These are phyloP conservation scores for Hericium rajendrae DNA, from an alignment of 768 basidiomycete genomes.

Conservation along the genomic window DNA sequence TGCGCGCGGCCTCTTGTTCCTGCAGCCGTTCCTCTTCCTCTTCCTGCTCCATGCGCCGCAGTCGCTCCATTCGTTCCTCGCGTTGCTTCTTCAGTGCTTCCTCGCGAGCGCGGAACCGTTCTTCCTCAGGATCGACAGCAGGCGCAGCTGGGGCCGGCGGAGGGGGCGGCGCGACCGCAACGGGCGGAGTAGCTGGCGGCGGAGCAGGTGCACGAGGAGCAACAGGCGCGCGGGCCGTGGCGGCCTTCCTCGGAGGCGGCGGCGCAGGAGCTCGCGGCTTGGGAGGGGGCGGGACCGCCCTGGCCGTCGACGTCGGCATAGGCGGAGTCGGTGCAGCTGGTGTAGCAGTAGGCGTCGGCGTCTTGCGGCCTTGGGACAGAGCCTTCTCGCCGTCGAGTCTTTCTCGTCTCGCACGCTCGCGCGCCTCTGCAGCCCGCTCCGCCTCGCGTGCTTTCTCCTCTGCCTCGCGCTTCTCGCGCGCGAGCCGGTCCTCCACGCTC, in stretches of 20 bases:
- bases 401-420: conserved; percentile 63
- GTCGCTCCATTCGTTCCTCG: conserved; percentile 58
- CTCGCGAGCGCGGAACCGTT: conserved; percentile 55
- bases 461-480: conserved; percentile 82
- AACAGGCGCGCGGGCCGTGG: conserved; percentile 25
- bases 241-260: conserved; percentile 29
- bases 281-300: conserved; percentile 28
- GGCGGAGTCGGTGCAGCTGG: conserved; percentile 30
- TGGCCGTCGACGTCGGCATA: not conserved
- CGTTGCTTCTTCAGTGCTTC: conserved; percentile 61
- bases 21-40: conserved; percentile 34
- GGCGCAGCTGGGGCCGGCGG: conserved; percentile 31
- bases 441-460: conserved; percentile 75
- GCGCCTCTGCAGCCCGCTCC: conserved; percentile 72
- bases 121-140: conserved; percentile 72
- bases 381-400: conserved; percentile 70
- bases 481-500: conserved; percentile 75
- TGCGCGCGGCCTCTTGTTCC: not conserved
- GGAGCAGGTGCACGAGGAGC: conserved; percentile 21
- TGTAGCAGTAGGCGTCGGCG: conserved; percentile 18
- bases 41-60: conserved; percentile 64
- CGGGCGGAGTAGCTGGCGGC: conserved; percentile 24
- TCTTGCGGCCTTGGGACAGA: conserved; percentile 37
- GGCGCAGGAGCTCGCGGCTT: conserved; percentile 27
- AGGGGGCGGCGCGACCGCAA: conserved; percentile 26